Evolutionary conservation across 1,139 yeast species (phyloP).

Genomic region (Pichia sp.): DNA sequence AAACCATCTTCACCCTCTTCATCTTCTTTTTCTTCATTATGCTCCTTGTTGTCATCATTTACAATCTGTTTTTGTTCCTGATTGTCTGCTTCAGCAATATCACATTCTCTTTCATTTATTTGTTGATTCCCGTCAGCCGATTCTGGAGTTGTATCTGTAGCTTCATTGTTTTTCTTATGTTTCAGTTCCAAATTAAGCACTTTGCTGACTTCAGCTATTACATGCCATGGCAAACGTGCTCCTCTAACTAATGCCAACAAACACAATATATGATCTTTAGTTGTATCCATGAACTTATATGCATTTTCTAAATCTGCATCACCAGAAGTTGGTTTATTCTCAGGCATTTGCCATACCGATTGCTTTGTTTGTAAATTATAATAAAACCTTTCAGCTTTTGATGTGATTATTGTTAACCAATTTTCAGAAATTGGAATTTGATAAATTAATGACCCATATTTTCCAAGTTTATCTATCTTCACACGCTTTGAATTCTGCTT

Average conservation of each 20-base stretch:
- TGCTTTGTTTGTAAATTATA: constrained; percentile 26
- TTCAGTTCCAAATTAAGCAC: neutral
- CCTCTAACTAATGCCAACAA: constrained; percentile 45
- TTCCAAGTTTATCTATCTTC: constrained; percentile 1
- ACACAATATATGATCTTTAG: constrained; percentile 26
- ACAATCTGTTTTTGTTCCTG: neutral
- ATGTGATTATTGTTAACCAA: constrained; percentile 41
- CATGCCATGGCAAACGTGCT: constrained; percentile 20
- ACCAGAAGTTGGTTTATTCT: constrained; percentile 25
- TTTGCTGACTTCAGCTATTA: neutral
- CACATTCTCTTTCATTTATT: neutral
- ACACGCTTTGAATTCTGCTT: neutral
- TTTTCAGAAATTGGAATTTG: constrained; percentile 14
- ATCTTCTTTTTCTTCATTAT: neutral
- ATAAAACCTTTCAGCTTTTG: constrained; percentile 41
- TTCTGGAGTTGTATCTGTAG: neutral
- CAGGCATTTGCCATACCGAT: constrained; percentile 27
- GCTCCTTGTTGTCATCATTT: neutral
- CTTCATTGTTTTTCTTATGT: neutral
- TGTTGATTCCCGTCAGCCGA: neutral
- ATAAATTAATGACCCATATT: constrained; percentile 4
- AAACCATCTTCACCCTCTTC: constrained; percentile 10
- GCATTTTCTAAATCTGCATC: constrained; percentile 21
- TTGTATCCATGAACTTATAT: constrained; percentile 30
- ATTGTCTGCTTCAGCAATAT: neutral